Evolutionary conservation across 768 basidiomycete genomes (phyloP).

Genomic region (Russula olivacea): DNA sequence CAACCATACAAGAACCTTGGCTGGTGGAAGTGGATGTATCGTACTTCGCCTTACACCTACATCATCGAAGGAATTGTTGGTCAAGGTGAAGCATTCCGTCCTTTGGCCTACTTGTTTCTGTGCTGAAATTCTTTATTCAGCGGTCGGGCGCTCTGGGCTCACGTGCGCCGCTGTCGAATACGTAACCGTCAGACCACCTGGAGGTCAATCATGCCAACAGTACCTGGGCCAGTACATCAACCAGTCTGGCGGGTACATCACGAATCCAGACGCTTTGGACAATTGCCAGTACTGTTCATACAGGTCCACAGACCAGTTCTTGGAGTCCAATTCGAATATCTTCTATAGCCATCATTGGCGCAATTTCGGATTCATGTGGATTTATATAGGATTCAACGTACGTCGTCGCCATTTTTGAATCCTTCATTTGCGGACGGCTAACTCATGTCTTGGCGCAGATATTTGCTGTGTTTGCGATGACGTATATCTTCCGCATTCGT

Average conservation of each 20-base stretch:
- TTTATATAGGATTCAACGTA: slow-evolving; percentile 42
- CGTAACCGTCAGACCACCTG: slow-evolving; percentile 46
- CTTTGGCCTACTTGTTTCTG: neutral
- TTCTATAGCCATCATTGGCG: slow-evolving; percentile 48
- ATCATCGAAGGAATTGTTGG: slow-evolving; percentile 38
- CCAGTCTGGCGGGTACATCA: slow-evolving; percentile 43
- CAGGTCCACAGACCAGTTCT: slow-evolving; percentile 53
- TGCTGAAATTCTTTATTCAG: slow-evolving; percentile 30
- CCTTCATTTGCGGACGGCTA: neutral
- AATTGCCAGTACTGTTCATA: slow-evolving; percentile 52
- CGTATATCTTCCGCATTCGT: slow-evolving; percentile 50
- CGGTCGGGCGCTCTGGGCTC: slow-evolving; percentile 45
- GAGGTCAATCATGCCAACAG: slow-evolving; percentile 41
- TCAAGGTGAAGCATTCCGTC: slow-evolving; percentile 38
- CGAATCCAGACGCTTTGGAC: slow-evolving; percentile 35
- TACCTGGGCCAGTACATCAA: slow-evolving; percentile 43
- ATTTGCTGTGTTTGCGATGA: slow-evolving; percentile 42
- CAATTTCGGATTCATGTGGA: slow-evolving; percentile 43
- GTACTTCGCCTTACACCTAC: slow-evolving; percentile 34
- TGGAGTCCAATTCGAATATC: slow-evolving; percentile 53
- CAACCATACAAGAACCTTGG: slow-evolving; percentile 41
- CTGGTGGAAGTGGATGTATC: slow-evolving; percentile 44
- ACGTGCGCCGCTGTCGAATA: slow-evolving; percentile 58
- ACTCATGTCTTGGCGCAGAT: slow-evolving; percentile 33
- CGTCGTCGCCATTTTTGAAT: slow-evolving; percentile 24